Evolutionary conservation across 257 asterid species (phyloP), one percentile per base, ranked within the genome.

Genomic region (Fraxinus americana): DNA sequence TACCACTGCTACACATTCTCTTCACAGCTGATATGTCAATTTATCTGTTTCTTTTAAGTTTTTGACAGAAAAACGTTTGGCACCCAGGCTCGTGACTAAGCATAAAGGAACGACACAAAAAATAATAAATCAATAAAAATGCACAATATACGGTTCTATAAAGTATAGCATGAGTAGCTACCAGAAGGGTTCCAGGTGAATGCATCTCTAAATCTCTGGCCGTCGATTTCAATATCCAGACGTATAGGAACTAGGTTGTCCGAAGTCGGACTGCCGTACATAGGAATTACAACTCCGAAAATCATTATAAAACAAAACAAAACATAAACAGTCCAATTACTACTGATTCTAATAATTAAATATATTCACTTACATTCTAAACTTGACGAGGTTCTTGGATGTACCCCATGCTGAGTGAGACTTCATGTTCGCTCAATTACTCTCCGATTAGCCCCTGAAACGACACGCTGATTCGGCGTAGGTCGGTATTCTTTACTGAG

Each of bases 121-220:
- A 34, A 34, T 34, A 34, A 34, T 0, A 34, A 23, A 57, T 59
- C 52, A 36, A 36, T 70, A 1, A 34, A 29, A 50, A 19, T 54
- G 77, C 57, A 35, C 43, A 54, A 9, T 5, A 45, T 13, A 72
- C 21, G 34, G 23, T 61, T 43, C 57, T 14, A 71, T 1, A 34
- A 52, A 81, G 39, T 13, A 29, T 5, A 2, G 70, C 43, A 11
- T 1, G 14, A 48, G 2, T 25, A 52, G 19, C 76, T 88, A 93
- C 99, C 99, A 50, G 97, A 87, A 27, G 98, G 97, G 59, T 96
- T 96, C 98, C 97, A 96, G 34, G 81, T 83, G 83, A 96, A 91
- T 83, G 96, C 94, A 85, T 93, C 99, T 78, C 90, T 89, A 82
- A 84, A 88, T 77, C 92, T 88, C 85, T 89, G 97, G 14, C 98